Percentiles rank a stretch among this genome's conserved stretches.
Conservation (phyloP, 2,329 filamentous ascomycete species). For the Sporothrix schenckii region DNA sequence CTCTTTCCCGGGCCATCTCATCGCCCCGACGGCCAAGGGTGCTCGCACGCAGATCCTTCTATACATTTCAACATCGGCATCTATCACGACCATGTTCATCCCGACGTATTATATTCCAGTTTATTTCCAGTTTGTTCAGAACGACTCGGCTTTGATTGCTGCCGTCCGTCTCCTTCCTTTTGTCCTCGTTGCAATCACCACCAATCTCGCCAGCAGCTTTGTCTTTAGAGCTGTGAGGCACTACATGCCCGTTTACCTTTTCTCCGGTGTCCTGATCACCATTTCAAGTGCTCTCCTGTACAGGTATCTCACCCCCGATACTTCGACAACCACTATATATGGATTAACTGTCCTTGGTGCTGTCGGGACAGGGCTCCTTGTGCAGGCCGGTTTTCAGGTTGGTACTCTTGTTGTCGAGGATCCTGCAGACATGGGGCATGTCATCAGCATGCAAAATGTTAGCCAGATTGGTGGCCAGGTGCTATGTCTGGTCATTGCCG, state of each 20-base stretch:
- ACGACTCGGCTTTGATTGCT: constrained; percentile 44
- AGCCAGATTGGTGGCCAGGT: constrained; percentile 39
- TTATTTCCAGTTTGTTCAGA: constrained; percentile 56
- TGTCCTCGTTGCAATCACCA: constrained; percentile 44
- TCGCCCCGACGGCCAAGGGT: constrained; percentile 36
- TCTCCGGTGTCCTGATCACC: constrained; percentile 34
- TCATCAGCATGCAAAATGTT: constrained; percentile 41
- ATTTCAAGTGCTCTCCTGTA: constrained; percentile 36
- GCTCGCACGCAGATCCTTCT: constrained; percentile 46
- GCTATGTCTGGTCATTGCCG: constrained; percentile 39
- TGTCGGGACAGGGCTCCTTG: constrained; percentile 36
- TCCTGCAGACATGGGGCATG: constrained; percentile 32
- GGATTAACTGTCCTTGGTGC: constrained; percentile 36
- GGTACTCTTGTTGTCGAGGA: constrained; percentile 37
- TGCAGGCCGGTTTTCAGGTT: constrained; percentile 42
- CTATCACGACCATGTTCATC: constrained; percentile 46
- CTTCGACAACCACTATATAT: constrained; percentile 36
- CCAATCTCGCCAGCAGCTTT: constrained; percentile 28
- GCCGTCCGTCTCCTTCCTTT: constrained; percentile 45
- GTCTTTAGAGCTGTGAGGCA: constrained; percentile 16
- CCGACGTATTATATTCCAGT: constrained; percentile 58
- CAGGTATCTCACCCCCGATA: constrained; percentile 35
- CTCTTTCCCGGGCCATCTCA: constrained; percentile 50
- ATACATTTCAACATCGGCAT: constrained; percentile 46
- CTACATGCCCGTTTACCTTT: constrained; percentile 37